Evolutionary conservation across 331 rosid species (phyloP).

Genomic region (Ulmus americana): DNA sequence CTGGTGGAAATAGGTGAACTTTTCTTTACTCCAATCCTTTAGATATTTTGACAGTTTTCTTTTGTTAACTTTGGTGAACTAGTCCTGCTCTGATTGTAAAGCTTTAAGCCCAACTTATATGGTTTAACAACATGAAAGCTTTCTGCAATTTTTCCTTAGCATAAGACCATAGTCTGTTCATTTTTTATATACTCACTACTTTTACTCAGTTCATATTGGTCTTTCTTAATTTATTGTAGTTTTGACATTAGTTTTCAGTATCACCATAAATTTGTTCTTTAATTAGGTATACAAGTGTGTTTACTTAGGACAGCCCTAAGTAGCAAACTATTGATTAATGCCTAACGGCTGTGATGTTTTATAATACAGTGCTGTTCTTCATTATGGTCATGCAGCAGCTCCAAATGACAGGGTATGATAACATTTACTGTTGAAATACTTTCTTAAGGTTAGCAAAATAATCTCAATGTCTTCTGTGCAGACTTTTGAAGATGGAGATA

Average conservation of each 20-base stretch:
- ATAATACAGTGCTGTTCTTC: slow-evolving; percentile 76
- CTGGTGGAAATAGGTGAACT: slow-evolving; percentile 71
- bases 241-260: background rate
- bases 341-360: slow-evolving; percentile 22
- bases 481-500: slow-evolving; percentile 82
- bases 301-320: background rate
- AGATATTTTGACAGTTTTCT: background rate
- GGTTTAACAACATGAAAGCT: background rate
- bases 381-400: slow-evolving; percentile 92
- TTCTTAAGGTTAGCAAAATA: background rate
- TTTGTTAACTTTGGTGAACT: background rate
- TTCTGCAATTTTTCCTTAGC: background rate
- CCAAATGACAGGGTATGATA: slow-evolving; percentile 73
- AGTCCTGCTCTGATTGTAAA: background rate
- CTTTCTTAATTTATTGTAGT: background rate
- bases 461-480: slow-evolving; percentile 27
- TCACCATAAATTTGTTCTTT: background rate
- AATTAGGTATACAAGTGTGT: background rate
- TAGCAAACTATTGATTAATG: slow-evolving; percentile 20
- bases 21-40: background rate
- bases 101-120: background rate
- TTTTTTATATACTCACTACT: background rate
- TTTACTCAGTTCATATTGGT: background rate
- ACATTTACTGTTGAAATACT: slow-evolving; percentile 9
- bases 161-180: background rate